Evolutionary conservation across 305 asterid species (phyloP).

Genomic region (Withania somnifera): DNA sequence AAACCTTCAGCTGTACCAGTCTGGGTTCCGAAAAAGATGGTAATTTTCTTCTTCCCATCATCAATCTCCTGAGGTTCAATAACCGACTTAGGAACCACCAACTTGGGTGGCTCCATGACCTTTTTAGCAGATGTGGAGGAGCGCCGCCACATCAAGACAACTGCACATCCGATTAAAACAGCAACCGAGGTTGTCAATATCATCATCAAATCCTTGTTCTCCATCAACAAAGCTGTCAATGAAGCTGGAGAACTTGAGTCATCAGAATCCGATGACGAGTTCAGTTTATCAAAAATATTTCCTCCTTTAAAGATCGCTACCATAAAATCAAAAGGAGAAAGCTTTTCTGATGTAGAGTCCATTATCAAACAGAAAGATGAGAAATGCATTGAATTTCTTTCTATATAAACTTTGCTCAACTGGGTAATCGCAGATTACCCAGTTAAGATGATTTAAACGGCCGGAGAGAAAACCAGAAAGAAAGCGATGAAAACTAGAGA

Average conservation of each 20-base stretch:
- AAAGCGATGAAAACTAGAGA: neutral
- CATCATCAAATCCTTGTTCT: constrained; percentile 63
- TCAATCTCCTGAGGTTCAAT: constrained; percentile 59
- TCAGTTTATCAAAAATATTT: constrained; percentile 34
- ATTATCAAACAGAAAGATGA: constrained; percentile 4
- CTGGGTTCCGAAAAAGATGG: constrained; percentile 88
- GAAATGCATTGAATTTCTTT: neutral
- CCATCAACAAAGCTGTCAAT: constrained; percentile 52
- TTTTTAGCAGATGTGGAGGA: constrained; percentile 28
- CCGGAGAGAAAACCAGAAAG: neutral
- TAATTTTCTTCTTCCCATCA: constrained; percentile 68
- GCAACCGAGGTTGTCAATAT: constrained; percentile 63
- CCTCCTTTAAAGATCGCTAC: constrained; percentile 56
- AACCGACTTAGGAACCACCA: constrained; percentile 30
- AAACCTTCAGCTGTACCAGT: constrained; percentile 99
- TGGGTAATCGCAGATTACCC: neutral
- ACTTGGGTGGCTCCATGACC: constrained; percentile 36
- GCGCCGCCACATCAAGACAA: constrained; percentile 39
- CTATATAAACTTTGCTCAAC: constrained; percentile 2
- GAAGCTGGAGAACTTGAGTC: constrained; percentile 30
- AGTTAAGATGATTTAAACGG: neutral
- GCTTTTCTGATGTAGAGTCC: constrained; percentile 57
- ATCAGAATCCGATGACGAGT: constrained; percentile 38
- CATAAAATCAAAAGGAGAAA: constrained; percentile 81
- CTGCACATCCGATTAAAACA: constrained; percentile 53